A percentile compares a stretch with the other conserved stretches of the same genome.
Evolutionary conservation across 192 early-diverging fungal genomes (phyloP).

Genomic region (Podila epigama): DNA sequence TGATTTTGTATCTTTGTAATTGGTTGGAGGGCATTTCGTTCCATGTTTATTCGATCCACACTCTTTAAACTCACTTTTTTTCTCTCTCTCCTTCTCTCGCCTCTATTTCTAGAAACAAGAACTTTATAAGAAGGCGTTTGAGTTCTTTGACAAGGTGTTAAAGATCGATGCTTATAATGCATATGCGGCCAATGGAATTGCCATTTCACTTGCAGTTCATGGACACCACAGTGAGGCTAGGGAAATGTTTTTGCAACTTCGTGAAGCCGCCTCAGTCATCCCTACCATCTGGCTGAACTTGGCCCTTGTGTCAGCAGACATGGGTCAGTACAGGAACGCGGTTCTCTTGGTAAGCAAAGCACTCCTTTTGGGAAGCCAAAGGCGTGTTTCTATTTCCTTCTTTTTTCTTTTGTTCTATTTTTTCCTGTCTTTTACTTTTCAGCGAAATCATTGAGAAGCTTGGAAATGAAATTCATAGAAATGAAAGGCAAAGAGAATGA

Average conservation of each 20-base stretch:
- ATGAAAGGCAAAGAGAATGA: too few species aligned
- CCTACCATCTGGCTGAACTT: slow-evolving; percentile 73
- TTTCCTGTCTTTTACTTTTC: too few species aligned
- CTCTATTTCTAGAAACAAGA: slow-evolving; percentile 37
- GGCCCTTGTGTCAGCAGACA: slow-evolving; percentile 78
- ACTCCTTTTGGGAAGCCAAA: too few species aligned
- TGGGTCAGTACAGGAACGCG: slow-evolving; percentile 78
- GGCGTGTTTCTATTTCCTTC: too few species aligned
- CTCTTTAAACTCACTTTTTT: not conserved
- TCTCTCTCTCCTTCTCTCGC: not conserved
- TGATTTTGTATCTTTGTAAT: not conserved
- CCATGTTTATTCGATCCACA: not conserved
- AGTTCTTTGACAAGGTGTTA: slow-evolving; percentile 84
- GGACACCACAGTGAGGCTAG: slow-evolving; percentile 35
- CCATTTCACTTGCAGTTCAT: slow-evolving; percentile 77
- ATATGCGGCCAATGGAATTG: slow-evolving; percentile 87
- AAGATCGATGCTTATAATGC: slow-evolving; percentile 71
- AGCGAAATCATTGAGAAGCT: too few species aligned
- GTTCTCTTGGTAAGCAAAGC: slow-evolving; percentile 75
- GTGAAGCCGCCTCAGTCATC: slow-evolving; percentile 51
- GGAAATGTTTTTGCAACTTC: slow-evolving; percentile 53
- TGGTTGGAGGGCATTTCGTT: slow-evolving; percentile 2
- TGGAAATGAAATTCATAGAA: too few species aligned
- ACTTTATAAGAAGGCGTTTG: slow-evolving; percentile 73
- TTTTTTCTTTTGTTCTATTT: too few species aligned